A percentile compares a stretch with the other conserved stretches of the same genome.
phyloP scores from a whole-genome alignment of 805 yeast species.

The Spathaspora sp. region DNA sequence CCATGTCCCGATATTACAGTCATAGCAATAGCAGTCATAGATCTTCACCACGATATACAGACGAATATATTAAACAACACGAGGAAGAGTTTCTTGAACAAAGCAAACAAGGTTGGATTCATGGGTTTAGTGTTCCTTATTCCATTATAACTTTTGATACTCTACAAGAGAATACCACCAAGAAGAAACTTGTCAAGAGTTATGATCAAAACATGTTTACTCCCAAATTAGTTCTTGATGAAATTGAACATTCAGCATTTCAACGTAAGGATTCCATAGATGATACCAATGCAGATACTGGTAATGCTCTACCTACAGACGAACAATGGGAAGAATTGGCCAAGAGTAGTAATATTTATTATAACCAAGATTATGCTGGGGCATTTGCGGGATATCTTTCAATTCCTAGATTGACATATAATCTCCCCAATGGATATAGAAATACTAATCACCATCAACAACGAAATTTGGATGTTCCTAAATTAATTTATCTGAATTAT shows the following conservation, averaged over 20 bases:
- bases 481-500: slow-evolving; percentile 29
- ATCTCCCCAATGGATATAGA: slow-evolving; percentile 14
- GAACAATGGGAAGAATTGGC: not conserved
- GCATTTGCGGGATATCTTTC: slow-evolving; percentile 26
- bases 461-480: slow-evolving; percentile 16
- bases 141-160: slow-evolving; percentile 20
- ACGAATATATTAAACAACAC: not conserved
- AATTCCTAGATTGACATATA: slow-evolving; percentile 21
- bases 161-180: slow-evolving; percentile 10
- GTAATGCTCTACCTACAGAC: not conserved
- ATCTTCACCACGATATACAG: not conserved
- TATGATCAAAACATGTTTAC: slow-evolving; percentile 14
- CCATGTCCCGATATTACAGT: not conserved
- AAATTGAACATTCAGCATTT: slow-evolving; percentile 12
- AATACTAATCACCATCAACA: slow-evolving; percentile 6
- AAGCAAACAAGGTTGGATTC: slow-evolving; percentile 20
- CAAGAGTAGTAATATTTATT: not conserved
- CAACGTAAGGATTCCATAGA: slow-evolving; percentile 5
- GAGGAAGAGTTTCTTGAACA: slow-evolving; percentile 5
- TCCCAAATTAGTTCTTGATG: slow-evolving; percentile 22
- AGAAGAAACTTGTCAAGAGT: slow-evolving; percentile 9
- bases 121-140: slow-evolving; percentile 24
- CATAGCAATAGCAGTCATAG: not conserved
- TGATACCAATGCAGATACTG: not conserved
- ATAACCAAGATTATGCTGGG: slow-evolving; percentile 9